phyloP scores from a whole-genome alignment of 495 filamentous ascomycete genomes.

The Aspergillus avenaceus region DNA sequence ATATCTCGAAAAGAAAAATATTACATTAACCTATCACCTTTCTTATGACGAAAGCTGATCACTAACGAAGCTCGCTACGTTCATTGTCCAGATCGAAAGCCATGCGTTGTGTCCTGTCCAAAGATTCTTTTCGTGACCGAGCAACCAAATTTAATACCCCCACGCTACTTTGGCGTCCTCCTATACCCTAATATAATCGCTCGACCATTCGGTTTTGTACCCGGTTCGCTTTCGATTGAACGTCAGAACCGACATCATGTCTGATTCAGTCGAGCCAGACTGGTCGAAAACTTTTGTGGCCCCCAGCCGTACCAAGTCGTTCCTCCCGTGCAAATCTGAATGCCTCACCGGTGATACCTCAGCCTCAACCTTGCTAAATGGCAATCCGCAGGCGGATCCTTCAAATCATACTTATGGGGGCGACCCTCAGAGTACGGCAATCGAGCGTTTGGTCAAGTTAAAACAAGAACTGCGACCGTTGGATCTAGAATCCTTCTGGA shows the following conservation, averaged over 20 bases:
- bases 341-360: conserved; percentile 39
- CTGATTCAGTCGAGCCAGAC: conserved; percentile 36
- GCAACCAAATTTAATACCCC: conserved; percentile 16
- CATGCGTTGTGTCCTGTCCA: conserved; percentile 29
- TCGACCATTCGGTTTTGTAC: background rate
- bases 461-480: conserved; percentile 55
- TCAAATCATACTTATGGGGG: conserved; percentile 45
- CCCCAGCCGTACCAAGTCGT: conserved; percentile 23
- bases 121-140: conserved; percentile 16
- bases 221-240: background rate
- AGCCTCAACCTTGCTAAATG: conserved; percentile 38
- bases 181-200: conserved; percentile 14
- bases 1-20: background rate
- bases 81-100: conserved; percentile 17
- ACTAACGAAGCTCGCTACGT: background rate
- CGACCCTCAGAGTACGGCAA: conserved; percentile 54
- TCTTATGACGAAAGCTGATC: background rate
- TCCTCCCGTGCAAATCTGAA: conserved; percentile 38
- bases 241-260: conserved; percentile 19
- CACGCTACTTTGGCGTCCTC: conserved; percentile 17
- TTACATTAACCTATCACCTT: background rate
- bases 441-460: conserved; percentile 58
- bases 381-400: conserved; percentile 47
- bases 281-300: conserved; percentile 27
- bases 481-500: conserved; percentile 63